Conservation (phyloP, 1,139 yeast species). For the Citeromyces hawaiiensis region DNA sequence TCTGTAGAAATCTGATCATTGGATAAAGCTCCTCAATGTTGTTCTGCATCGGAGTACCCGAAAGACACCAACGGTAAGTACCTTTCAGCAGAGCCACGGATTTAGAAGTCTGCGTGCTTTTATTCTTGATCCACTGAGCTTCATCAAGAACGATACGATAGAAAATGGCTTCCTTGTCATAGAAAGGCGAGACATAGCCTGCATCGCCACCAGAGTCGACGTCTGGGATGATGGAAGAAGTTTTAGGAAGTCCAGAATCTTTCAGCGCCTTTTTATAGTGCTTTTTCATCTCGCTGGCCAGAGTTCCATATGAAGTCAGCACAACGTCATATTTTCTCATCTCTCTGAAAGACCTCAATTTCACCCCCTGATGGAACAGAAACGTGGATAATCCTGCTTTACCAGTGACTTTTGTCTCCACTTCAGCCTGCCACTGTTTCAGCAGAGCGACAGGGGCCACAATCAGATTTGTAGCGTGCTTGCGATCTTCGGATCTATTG, state of each 20-base stretch:
- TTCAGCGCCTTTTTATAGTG: conserved; percentile 32
- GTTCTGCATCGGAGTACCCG: conserved; percentile 96
- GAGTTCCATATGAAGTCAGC: conserved; percentile 65
- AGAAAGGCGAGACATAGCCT: conserved; percentile 55
- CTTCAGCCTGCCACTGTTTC: conserved; percentile 76
- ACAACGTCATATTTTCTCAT: conserved; percentile 56
- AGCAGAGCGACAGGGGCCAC: conserved; percentile 79
- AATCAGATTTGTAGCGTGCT: conserved; percentile 42
- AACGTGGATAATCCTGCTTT: conserved; percentile 31
- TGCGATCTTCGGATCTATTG: conserved; percentile 23
- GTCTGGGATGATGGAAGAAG: conserved; percentile 25
- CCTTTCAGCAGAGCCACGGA: conserved; percentile 48
- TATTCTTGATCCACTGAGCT: conserved; percentile 81
- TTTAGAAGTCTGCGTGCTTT: conserved; percentile 48
- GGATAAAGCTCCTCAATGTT: conserved; percentile 71
- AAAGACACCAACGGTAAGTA: conserved; percentile 59
- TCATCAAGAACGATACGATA: conserved; percentile 77
- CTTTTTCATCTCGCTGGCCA: conserved; percentile 55
- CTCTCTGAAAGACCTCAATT: conserved; percentile 27
- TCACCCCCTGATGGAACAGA: conserved; percentile 48
- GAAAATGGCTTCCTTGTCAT: conserved; percentile 34
- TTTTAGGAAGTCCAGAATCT: conserved; percentile 13
- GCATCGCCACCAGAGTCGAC: conserved; percentile 22
- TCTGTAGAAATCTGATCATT: conserved; percentile 54
- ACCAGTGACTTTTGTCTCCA: conserved; percentile 44